Evolutionary conservation across 768 basidiomycete species (phyloP).

Genomic region (Polyporus arcularius): DNA sequence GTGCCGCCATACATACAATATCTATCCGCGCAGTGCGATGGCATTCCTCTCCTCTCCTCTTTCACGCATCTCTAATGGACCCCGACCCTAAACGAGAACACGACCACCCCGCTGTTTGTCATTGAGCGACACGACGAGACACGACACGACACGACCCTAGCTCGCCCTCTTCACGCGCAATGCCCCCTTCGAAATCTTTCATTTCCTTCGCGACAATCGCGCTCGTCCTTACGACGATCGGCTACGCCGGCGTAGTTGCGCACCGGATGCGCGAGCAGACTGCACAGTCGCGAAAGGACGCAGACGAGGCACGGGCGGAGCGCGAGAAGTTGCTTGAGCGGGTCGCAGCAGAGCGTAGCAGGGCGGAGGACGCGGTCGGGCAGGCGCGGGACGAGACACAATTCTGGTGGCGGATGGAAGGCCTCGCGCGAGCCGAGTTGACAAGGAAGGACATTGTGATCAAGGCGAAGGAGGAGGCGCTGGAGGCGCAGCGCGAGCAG

Average conservation of each 20-base stretch:
- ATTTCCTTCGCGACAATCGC: conserved; percentile 18
- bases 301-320: conserved; percentile 8
- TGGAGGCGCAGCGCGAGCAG: conserved; percentile 18
- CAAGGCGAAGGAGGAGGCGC: conserved; percentile 9
- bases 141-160: background rate
- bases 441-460: conserved; percentile 7
- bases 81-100: conserved; percentile 3
- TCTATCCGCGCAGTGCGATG: background rate
- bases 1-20: background rate
- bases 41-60: background rate
- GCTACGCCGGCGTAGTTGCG: conserved; percentile 12
- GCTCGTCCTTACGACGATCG: conserved; percentile 17
- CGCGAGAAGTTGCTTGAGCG: conserved; percentile 5
- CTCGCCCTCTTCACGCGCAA: background rate
- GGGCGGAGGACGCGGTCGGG: conserved; percentile 3
- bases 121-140: background rate
- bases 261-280: conserved; percentile 12
- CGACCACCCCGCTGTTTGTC: background rate
- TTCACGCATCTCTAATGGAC: conserved; percentile 16
- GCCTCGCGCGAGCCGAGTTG: conserved; percentile 15
- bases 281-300: conserved; percentile 12
- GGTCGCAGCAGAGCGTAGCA: conserved; percentile 3
- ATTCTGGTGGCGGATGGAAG: conserved; percentile 21
- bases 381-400: conserved; percentile 5
- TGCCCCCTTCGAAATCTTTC: conserved; percentile 7